Evolutionary conservation across 148 eudicot species (phyloP), one percentile per base, ranked within the genome.

Genomic region (Rhododendron ovatum): DNA sequence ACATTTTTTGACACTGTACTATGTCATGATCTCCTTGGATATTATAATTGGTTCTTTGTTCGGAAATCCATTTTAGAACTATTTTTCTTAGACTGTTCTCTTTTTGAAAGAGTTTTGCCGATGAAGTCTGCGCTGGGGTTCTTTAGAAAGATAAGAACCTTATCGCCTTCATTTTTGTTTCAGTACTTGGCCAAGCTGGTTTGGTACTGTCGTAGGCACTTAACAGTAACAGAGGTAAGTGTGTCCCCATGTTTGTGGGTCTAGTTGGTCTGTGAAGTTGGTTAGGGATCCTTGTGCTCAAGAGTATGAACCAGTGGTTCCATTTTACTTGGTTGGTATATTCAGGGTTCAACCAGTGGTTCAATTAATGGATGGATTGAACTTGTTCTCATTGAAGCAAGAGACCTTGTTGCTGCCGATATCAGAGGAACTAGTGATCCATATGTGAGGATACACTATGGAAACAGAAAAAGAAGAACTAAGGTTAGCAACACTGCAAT

Each of bases 391-490:
- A 83, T 97, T 61, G 99, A 97, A 84, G 99, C 92, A 13, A 93
- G 85, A 90, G 98, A 97, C 89, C 98, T 97, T 79, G 87, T 97
- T 85, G 99, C 95, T 88, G 99, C 99, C 76, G 99, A 97, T 86
- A 89, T 97, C 80, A 90, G 98, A 86, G 99, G 99, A 85, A 94
- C 99, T 45, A 97, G 99, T 88, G 99, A 97, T 91, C 99, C 99
- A 26, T 97, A 92, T 90, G 98, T 97, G 73, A 93, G 91, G 86
- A 90, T 97, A 87, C 95, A 95, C 37, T 97, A 97, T 85, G 99
- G 99, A 84, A 91, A 88, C 84, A 85, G 89, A 83, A 97, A 88
- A 93, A 93, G 92, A 87, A 91, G 88, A 83, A 97, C 98, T 43
- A 97, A 97, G 96, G 99, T 92, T 89, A 89, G 87, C 17, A 43